A percentile compares a stretch with the other conserved stretches of the same genome.
These are phyloP conservation scores for Boletus rubescentipes DNA, from an alignment of 768 basidiomycete genomes.

Conservation along the genomic window DNA sequence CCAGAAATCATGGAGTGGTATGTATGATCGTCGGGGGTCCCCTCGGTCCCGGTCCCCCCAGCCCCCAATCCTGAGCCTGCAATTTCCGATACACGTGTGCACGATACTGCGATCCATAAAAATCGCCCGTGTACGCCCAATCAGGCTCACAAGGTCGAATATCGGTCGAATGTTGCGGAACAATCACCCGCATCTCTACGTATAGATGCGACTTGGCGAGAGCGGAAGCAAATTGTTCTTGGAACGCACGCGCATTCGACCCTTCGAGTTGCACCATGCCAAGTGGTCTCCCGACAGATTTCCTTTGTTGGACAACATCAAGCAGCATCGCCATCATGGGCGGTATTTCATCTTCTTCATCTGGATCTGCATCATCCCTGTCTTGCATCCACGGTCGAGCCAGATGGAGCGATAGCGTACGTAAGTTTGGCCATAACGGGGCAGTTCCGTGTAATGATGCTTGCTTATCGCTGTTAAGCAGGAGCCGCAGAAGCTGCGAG, in stretches of 20 bases:
- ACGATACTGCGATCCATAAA: constrained; percentile 34
- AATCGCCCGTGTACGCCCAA: constrained; percentile 28
- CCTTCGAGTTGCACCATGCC: constrained; percentile 29
- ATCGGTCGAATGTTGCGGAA: constrained; percentile 16
- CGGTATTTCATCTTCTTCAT: constrained; percentile 33
- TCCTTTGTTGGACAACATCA: constrained; percentile 33
- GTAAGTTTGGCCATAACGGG: constrained; percentile 33
- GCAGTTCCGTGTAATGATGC: constrained; percentile 32
- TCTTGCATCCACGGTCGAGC: constrained; percentile 29
- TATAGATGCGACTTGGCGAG: constrained; percentile 29
- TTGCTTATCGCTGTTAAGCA: constrained; percentile 35
- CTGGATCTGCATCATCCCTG: constrained; percentile 31
- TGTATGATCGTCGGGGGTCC: constrained; percentile 29
- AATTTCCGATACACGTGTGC: constrained; percentile 30
- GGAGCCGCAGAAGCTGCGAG: constrained; percentile 32
- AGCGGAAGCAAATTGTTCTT: constrained; percentile 24
- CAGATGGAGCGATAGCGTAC: constrained; percentile 29
- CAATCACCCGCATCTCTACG: constrained; percentile 22
- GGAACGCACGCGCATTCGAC: constrained; percentile 20
- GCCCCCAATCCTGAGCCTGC: constrained; percentile 28
- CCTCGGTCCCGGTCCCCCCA: constrained; percentile 25
- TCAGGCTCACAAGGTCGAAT: constrained; percentile 22
- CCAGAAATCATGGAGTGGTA: constrained; percentile 18
- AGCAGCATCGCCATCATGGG: constrained; percentile 32
- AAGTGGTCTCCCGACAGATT: constrained; percentile 29